phyloP scores from a whole-genome alignment of 768 basidiomycete genomes.

The Saitozyma podzolica region DNA sequence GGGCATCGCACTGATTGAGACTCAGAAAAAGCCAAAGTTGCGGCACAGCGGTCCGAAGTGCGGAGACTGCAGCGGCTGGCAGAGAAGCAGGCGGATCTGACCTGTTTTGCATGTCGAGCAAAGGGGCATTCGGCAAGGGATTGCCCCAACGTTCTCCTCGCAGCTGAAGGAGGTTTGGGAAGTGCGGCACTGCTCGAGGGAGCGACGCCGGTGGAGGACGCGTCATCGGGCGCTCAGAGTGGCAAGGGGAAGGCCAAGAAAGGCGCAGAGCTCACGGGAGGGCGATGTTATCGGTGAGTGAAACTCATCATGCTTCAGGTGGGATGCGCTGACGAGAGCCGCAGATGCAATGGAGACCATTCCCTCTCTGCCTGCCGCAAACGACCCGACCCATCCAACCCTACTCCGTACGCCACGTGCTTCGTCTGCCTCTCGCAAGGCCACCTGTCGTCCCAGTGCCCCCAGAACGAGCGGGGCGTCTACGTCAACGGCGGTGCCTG shows the following conservation, averaged over 20 bases:
- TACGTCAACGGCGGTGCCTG: conserved; percentile 91
- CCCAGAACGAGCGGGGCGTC: conserved; percentile 76
- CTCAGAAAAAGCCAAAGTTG: conserved; percentile 24
- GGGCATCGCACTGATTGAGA: not conserved
- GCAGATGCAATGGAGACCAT: conserved; percentile 77
- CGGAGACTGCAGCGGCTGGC: conserved; percentile 67
- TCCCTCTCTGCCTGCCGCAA: conserved; percentile 75
- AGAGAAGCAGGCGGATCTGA: conserved; percentile 62
- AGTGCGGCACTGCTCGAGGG: conserved; percentile 13
- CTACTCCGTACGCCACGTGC: conserved; percentile 84
- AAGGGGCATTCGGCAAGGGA: conserved; percentile 80
- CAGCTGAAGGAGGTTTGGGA: conserved; percentile 22
- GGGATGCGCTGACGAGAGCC: not conserved
- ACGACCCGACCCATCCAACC: conserved; percentile 63
- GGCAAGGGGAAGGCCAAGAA: conserved; percentile 33
- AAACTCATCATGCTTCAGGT: not conserved
- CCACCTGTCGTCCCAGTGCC: conserved; percentile 81
- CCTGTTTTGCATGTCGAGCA: conserved; percentile 83
- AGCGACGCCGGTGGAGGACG: conserved; percentile 11
- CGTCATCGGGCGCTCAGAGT: conserved; percentile 26
- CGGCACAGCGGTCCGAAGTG: conserved; percentile 57
- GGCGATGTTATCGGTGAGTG: conserved; percentile 71
- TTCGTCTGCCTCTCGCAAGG: conserved; percentile 84
- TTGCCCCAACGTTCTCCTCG: conserved; percentile 62
- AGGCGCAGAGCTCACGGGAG: conserved; percentile 50